These are phyloP conservation scores for Aspergillus sp. DNA, from an alignment of 2,329 filamentous ascomycete species.

Conservation along the genomic window DNA sequence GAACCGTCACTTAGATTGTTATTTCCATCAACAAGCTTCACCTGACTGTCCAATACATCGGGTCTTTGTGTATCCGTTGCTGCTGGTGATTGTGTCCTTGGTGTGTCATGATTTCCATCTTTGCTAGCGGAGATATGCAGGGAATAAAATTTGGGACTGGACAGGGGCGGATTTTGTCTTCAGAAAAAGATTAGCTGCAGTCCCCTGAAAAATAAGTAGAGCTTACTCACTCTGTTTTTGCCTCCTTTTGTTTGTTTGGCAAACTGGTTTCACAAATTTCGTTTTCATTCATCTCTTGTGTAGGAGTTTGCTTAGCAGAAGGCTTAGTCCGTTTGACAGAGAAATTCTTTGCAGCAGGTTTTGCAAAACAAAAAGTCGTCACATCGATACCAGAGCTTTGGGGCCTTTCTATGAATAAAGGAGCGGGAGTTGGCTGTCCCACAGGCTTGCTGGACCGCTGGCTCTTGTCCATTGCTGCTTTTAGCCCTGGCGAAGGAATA, in stretches of 20 bases:
- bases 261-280: too few species aligned
- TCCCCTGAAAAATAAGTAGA: neutral
- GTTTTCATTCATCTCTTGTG: neutral
- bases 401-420: constrained; percentile 25
- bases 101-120: neutral
- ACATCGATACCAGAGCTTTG: constrained; percentile 21
- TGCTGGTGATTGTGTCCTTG: neutral
- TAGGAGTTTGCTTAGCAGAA: constrained; percentile 4
- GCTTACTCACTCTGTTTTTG: neutral
- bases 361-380: constrained; percentile 26
- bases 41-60: neutral
- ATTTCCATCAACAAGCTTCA: neutral
- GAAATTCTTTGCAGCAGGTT: constrained; percentile 19
- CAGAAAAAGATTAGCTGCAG: too few species aligned
- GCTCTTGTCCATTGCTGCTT: constrained; percentile 11
- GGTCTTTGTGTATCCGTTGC: neutral
- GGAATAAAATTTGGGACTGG: too few species aligned
- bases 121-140: neutral
- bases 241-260: neutral
- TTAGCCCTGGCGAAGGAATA: constrained; percentile 9
- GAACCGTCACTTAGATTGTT: neutral
- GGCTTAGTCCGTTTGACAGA: constrained; percentile 11
- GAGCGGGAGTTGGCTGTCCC: constrained; percentile 1
- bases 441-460: constrained; percentile 3
- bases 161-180: too few species aligned